Conservation (phyloP, 2,329 filamentous ascomycete genomes). For the Chrysoporthe deuterocubensis region DNA sequence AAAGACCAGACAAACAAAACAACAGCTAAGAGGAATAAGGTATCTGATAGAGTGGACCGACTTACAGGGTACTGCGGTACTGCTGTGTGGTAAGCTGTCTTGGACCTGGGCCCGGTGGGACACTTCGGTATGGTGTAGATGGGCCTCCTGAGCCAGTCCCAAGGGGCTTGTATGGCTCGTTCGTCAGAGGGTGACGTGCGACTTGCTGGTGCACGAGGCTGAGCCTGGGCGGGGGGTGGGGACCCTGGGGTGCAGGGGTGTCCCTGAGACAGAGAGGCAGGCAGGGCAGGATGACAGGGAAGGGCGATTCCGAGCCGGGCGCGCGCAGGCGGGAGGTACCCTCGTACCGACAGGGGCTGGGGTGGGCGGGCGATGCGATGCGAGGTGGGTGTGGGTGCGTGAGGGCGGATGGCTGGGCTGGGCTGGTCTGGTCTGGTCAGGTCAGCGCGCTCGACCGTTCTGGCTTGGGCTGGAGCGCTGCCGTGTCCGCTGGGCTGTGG, state of each 20-base stretch:
- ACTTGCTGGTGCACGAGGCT: constrained; percentile 29
- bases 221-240: constrained; percentile 25
- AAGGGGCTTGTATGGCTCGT: constrained; percentile 27
- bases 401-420: constrained; percentile 4
- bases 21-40: not conserved
- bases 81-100: constrained; percentile 19
- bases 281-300: constrained; percentile 15
- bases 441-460: constrained; percentile 21
- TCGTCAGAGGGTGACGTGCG: constrained; percentile 29
- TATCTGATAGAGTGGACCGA: not conserved
- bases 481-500: constrained; percentile 17
- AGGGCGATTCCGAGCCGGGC: not conserved
- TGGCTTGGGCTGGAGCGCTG: constrained; percentile 23
- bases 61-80: not conserved
- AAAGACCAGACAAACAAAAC: not conserved
- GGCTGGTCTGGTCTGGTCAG: constrained; percentile 18
- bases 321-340: not conserved
- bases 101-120: constrained; percentile 21
- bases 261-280: constrained; percentile 10
- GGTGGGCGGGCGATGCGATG: not conserved
- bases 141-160: constrained; percentile 27
- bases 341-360: constrained; percentile 15
- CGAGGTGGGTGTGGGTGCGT: not conserved
- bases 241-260: constrained; percentile 10
- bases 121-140: constrained; percentile 26